Evolutionary conservation across 371 early-diverging fungal species (phyloP), one percentile per base, ranked within the genome.

Genomic region (Mortierella sp.): DNA sequence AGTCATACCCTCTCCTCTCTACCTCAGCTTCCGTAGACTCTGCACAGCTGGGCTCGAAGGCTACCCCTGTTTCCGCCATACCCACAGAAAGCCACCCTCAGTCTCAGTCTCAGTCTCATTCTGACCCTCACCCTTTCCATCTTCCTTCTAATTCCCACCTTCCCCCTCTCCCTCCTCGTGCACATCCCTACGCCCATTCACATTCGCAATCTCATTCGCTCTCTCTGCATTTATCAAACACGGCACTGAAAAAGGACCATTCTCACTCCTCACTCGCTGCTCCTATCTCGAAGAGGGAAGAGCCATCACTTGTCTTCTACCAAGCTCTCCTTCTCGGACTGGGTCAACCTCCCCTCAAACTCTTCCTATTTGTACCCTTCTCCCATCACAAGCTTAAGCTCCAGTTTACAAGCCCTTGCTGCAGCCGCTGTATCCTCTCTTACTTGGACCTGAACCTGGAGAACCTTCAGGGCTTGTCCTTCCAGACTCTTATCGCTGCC

Each of bases 401-500:
- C 43, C 26, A 62, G 43, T 26, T 37, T 37, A 60, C 43, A 51
- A n/a, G 20, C n/a, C 22, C 43, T 24, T 60, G 35, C 40, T 20
- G 62, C 60, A 10, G 12, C n/a, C 39, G 28, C 57, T 52, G 65
- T 28, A 45, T n/a, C 30, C 62, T 37, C 6, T 62, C 18, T 8
- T 49, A 32, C 66, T 55, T 64, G 24, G 35, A 30, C 62, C 62
- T 61, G 26, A 43, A 32, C 45, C 62, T 72, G 37, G 72, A 45
- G 3, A 32, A 64, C 37, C 37, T 65, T 30, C 26, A 54, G 24
- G 16, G 47, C 14, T 40, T 67, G 18, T 69, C 75, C 9, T 35
- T 80, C 30, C 72, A 74, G 40, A 75, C 72, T 51, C 72, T 75
- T 16, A 16, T 67, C 43, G 69, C 68, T 6, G 80, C 72, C 14